Percentiles rank a stretch among this genome's conserved stretches.
These are phyloP conservation scores for Fonsecaea nubica DNA, from an alignment of 2,329 filamentous ascomycete genomes.

Conservation along the genomic window DNA sequence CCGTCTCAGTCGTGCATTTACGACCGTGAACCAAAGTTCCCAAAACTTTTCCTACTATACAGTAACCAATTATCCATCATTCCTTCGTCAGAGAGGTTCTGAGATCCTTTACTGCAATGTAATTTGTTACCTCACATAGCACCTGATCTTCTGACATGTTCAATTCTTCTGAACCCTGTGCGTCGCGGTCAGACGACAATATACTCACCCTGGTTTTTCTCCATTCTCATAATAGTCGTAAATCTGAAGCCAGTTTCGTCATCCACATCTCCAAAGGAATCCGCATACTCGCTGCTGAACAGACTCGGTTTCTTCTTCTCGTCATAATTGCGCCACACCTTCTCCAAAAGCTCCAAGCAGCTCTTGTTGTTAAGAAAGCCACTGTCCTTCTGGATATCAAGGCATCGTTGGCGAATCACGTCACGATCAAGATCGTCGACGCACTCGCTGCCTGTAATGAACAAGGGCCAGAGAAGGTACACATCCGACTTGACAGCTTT, in stretches of 20 bases:
- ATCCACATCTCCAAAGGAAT: neutral
- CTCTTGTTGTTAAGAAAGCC: constrained; percentile 94
- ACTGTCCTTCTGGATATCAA: constrained; percentile 84
- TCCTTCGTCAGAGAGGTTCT: neutral
- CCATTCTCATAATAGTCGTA: constrained; percentile 48
- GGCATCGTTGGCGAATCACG: constrained; percentile 78
- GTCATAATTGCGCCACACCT: constrained; percentile 67
- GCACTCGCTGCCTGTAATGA: constrained; percentile 88
- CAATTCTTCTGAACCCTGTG: neutral
- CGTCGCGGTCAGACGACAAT: constrained; percentile 45
- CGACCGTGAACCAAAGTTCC: neutral
- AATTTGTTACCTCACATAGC: neutral
- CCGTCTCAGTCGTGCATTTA: neutral
- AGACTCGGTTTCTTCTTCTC: constrained; percentile 8
- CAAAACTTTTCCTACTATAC: constrained; percentile 7
- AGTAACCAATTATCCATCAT: neutral
- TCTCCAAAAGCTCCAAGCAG: constrained; percentile 82
- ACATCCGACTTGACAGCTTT: constrained; percentile 81
- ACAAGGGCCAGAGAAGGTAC: constrained; percentile 91
- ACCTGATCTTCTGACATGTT: neutral
- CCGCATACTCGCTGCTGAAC: neutral
- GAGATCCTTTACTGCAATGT: neutral
- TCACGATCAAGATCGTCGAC: constrained; percentile 79
- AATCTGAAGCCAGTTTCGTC: constrained; percentile 46
- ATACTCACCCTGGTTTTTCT: constrained; percentile 48